Evolutionary conservation across 2,329 filamentous ascomycete genomes (phyloP).

Genomic region (Chaetomium sp.): DNA sequence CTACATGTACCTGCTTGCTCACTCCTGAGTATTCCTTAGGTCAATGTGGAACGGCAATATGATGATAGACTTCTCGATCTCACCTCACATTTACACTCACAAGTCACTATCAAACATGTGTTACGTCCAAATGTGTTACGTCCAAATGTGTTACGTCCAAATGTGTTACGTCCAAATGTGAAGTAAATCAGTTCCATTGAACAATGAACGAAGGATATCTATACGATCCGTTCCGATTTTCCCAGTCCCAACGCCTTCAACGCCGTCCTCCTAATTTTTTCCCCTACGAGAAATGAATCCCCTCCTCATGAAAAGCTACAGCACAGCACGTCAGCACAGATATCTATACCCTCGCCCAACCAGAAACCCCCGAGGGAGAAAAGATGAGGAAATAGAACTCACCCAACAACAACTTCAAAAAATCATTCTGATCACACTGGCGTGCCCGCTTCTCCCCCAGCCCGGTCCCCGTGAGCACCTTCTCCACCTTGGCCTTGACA

Average conservation of each 20-base stretch:
- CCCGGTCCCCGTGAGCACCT: slow-evolving; percentile 74
- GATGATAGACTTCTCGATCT: slow-evolving; percentile 3
- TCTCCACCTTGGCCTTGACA: slow-evolving; percentile 79
- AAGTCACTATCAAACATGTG: too few relatives aligned
- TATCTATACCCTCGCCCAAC: too few relatives aligned
- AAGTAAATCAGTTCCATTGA: background rate
- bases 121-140: too few relatives aligned
- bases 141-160: background rate
- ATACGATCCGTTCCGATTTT: background rate
- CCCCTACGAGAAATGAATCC: slow-evolving; percentile 76
- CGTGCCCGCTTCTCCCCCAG: slow-evolving; percentile 75
- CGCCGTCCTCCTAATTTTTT: background rate
- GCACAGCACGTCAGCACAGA: background rate
- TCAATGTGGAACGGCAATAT: background rate
- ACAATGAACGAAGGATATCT: background rate
- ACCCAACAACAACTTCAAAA: slow-evolving; percentile 57
- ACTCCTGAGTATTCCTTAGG: too few relatives aligned
- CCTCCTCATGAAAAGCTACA: slow-evolving; percentile 70
- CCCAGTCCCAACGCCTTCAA: slow-evolving; percentile 13
- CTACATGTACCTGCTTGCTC: too few relatives aligned
- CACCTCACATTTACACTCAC: background rate
- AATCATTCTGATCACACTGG: slow-evolving; percentile 89
- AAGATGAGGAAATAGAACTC: too few relatives aligned
- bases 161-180: background rate
- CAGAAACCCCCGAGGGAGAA: background rate